Base-by-base conservation (phyloP, 371 early-diverging fungal species). In the Aphelidium insulamus region DNA sequence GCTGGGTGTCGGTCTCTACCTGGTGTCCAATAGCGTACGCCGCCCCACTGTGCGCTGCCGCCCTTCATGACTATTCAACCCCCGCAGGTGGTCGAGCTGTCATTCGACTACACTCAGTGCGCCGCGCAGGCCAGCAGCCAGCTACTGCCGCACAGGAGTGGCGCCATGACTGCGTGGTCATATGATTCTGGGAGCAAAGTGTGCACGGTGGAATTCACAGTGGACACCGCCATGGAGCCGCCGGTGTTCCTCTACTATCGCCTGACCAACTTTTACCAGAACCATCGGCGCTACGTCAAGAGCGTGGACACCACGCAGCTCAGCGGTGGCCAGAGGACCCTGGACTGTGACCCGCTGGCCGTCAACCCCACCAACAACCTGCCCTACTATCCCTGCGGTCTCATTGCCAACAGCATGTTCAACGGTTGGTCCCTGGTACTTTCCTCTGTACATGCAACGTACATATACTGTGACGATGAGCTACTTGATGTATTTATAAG, bases 201-300 rank as follows among this genome's bases (percentile, higher is more conserved):
- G 2, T 95, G 97, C 59, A 54, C 70, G 8, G 50, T 95, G 36
- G 58, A 65, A 32, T 81, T 91, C 40, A 54, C 54, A 7, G 43
- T 91, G 29, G 72, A 70, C 3, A 44, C 42, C 22, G 52, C 59
- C 18, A 54, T 92, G 59, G 50, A 54, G 27, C 54, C 67, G 2
- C 83, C 85, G 0, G 71, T 97, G 23, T 88, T 72, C 46, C 49
- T 97, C 42, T 94, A 92, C 55, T 91, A 91, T 51, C 66, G 84
- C 21, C 57, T 98, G 36, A 81, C 90, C 29, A 81, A 88, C 50
- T 97, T 97, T 52, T 97, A 86, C 50, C 99, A 98, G 50, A 97
- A 94, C 54, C 85, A 97, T 43, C 70, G 97, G 22, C 70, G 73
- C 34, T 97, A 97, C 46, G 81, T 91, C 22, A 90, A 85, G 49